phyloP scores from a whole-genome alignment of 177 flowering plant genomes.

The Vitis hybrid region DNA sequence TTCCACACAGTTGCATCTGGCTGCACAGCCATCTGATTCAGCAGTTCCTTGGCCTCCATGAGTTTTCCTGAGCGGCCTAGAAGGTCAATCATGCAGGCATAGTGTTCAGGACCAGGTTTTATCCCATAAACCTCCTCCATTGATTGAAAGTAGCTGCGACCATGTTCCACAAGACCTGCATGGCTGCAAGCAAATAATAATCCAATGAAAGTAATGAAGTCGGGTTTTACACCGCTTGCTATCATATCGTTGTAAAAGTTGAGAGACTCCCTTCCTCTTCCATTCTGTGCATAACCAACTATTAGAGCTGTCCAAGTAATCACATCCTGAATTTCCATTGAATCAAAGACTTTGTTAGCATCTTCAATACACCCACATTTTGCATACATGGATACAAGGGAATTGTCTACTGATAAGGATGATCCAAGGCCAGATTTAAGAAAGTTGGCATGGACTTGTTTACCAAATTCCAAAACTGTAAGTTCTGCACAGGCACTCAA shows the following conservation, averaged over 20 bases:
- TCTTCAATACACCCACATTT: slow-evolving; percentile 79
- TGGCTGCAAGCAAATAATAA: slow-evolving; percentile 90
- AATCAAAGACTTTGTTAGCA: slow-evolving; percentile 53
- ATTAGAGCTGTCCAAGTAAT: slow-evolving; percentile 88
- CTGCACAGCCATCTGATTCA: slow-evolving; percentile 53
- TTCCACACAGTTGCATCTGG: slow-evolving; percentile 87
- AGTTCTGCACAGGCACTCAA: slow-evolving; percentile 77
- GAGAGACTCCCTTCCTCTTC: slow-evolving; percentile 58
- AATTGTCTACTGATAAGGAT: slow-evolving; percentile 67
- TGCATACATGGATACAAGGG: slow-evolving; percentile 75
- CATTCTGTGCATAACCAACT: slow-evolving; percentile 75
- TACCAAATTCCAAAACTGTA: slow-evolving; percentile 63
- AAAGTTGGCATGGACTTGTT: slow-evolving; percentile 64
- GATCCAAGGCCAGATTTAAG: slow-evolving; percentile 47
- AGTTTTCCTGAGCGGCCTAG: slow-evolving; percentile 77
- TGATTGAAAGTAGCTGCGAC: slow-evolving; percentile 48
- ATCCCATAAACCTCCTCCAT: slow-evolving; percentile 61
- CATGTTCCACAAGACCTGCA: slow-evolving; percentile 69
- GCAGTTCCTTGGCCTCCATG: slow-evolving; percentile 53
- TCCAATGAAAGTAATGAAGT: slow-evolving; percentile 74
- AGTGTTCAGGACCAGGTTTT: slow-evolving; percentile 71
- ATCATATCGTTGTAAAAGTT: slow-evolving; percentile 61
- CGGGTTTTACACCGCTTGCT: slow-evolving; percentile 55
- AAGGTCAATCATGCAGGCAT: slow-evolving; percentile 86
- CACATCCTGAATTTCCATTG: slow-evolving; percentile 55